phyloP scores from a whole-genome alignment of 176 grass and related monocot genomes.

The Juncus inflexus region DNA sequence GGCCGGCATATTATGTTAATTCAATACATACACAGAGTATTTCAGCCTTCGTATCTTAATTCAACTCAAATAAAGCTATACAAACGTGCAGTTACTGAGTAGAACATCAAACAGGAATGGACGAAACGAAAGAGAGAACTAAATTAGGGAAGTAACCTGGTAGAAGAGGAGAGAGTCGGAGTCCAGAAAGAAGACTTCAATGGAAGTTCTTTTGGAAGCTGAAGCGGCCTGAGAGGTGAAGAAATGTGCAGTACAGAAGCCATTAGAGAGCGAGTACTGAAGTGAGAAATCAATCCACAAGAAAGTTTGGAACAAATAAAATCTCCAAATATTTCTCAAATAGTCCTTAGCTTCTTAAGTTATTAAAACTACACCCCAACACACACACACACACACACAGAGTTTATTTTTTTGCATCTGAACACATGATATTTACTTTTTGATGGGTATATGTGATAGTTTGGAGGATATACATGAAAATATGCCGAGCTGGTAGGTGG shows the following conservation, averaged over 20 bases:
- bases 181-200: background rate
- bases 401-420: too few relatives aligned
- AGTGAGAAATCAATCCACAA: background rate
- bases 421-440: too few relatives aligned
- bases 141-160: background rate
- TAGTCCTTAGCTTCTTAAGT: too few relatives aligned
- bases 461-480: background rate
- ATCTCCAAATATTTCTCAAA: background rate
- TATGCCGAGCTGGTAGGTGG: background rate
- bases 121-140: background rate
- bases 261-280: slow-evolving; percentile 12
- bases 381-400: too few relatives aligned
- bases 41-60: too few relatives aligned
- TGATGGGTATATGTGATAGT: too few relatives aligned
- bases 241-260: slow-evolving; percentile 16
- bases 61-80: too few relatives aligned
- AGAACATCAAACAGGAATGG: background rate
- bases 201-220: slow-evolving; percentile 7
- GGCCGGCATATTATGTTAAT: too few relatives aligned
- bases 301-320: background rate
- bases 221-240: background rate
- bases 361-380: too few relatives aligned
- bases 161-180: slow-evolving; percentile 8
- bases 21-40: too few relatives aligned
- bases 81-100: background rate